A percentile compares a stretch with the other conserved stretches of the same genome.
Conservation (phyloP, 306 rosid genomes). For the Prunus armeniaca region DNA sequence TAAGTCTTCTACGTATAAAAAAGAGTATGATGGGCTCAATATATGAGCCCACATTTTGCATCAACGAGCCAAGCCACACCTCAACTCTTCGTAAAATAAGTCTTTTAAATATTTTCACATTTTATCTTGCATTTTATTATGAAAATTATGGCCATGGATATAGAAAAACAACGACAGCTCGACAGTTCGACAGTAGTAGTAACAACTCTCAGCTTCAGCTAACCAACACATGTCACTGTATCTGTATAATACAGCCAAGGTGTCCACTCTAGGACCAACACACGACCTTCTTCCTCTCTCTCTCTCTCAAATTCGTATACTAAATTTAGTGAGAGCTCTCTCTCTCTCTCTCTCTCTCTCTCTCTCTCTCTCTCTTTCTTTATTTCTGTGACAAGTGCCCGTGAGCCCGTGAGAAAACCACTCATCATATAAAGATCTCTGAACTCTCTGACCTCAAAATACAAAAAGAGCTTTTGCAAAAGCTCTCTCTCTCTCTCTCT, state of each 20-base stretch:
- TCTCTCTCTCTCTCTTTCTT: background rate
- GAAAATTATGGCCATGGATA: too few relatives aligned
- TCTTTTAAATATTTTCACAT: too few relatives aligned
- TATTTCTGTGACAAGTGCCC: constrained; percentile 29
- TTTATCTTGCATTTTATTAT: too few relatives aligned
- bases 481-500: background rate
- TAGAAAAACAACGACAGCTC: background rate
- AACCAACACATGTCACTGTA: background rate
- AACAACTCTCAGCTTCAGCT: background rate
- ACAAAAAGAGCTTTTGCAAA: background rate
- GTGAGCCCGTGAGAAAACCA: constrained; percentile 30
- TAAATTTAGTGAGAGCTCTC: background rate
- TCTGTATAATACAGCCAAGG: background rate
- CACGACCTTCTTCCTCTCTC: constrained; percentile 4
- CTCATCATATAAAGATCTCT: constrained; percentile 21
- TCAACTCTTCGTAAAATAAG: background rate
- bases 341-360: background rate
- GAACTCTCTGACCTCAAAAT: background rate
- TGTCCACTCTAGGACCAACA: background rate
- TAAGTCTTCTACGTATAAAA: too few relatives aligned
- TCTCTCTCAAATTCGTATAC: background rate
- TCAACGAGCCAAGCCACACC: background rate
- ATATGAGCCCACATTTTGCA: background rate
- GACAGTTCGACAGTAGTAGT: background rate
- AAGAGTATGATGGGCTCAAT: background rate